Base-by-base conservation (phyloP, 768 basidiomycete genomes). In the Termitomyces sp. region DNA sequence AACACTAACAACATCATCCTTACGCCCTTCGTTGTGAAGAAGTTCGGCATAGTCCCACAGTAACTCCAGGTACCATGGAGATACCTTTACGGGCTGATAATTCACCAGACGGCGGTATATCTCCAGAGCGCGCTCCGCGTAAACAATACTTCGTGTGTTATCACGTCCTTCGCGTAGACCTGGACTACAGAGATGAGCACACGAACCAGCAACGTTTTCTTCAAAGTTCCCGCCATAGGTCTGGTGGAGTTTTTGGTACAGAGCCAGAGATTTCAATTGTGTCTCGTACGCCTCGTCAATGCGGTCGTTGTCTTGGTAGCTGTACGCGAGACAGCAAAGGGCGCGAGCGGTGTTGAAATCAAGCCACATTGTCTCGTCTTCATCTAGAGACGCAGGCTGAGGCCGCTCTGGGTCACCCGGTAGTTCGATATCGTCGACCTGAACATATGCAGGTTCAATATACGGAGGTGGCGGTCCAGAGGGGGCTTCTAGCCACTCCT, bases 331-430 rank as follows among this genome's bases (percentile, higher is more conserved):
- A 28, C 52, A 49, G 19, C 38, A 47, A 3, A 56, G 44, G 5
- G 60, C 56, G 17, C 60, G 60, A 49, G 52, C 60, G 1, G 53
- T 60, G 33, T 57, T 60, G 37, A 33, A 58, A 28, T 60, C 47
- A 19, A 60, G 45, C 56, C 59, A 57, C 21, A 54, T n/a, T 5
- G 51, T 47, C 17, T 51, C 53, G 10, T 57, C 52, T 11, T 54
- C 48, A n/a, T 60, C 59, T 31, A 51, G 38, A 31, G 42, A 41
- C 11, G 28, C 35, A 33, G 23, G 42, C 7, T 19, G 28, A 44
- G 44, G 42, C 12, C 15, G 51, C 3, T 35, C 38, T 11, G 28
- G 47, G 30, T 31, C 37, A 35, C 31, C 12, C 3, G 40, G 41
- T 33, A 26, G 10, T 40, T 50, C 10, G 4, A 37, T 35, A 21